Evolutionary conservation across 2,329 filamentous ascomycete genomes (phyloP).

Genomic region (Lachnellula suecica): DNA sequence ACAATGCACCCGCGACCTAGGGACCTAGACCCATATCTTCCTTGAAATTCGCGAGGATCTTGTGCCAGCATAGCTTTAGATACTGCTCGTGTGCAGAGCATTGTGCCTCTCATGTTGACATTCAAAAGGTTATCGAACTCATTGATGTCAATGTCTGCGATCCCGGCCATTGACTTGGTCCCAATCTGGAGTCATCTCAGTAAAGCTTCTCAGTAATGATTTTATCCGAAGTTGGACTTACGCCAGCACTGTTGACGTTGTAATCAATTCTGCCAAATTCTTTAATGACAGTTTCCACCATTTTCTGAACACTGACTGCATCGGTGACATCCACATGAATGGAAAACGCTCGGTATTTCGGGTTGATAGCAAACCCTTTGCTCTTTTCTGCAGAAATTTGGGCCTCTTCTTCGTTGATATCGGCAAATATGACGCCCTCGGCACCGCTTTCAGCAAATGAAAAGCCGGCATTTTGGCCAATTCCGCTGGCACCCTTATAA

Average conservation of each 20-base stretch:
- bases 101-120: slow-evolving; percentile 34
- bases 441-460: slow-evolving; percentile 2
- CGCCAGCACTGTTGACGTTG: slow-evolving; percentile 50
- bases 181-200: background rate
- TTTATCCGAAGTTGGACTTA: background rate
- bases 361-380: slow-evolving; percentile 26
- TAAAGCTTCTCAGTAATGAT: background rate
- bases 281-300: slow-evolving; percentile 36
- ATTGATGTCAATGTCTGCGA: slow-evolving; percentile 21
- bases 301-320: slow-evolving; percentile 20
- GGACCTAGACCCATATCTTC: slow-evolving; percentile 5
- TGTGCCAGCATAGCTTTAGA: slow-evolving; percentile 18
- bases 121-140: slow-evolving; percentile 30
- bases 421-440: slow-evolving; percentile 26
- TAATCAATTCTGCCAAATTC: slow-evolving; percentile 52
- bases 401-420: slow-evolving; percentile 22
- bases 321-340: slow-evolving; percentile 29
- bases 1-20: slow-evolving; percentile 27
- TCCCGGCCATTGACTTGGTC: slow-evolving; percentile 7
- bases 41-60: slow-evolving; percentile 7
- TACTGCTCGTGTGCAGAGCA: slow-evolving; percentile 34
- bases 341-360: slow-evolving; percentile 23
- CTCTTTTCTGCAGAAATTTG: slow-evolving; percentile 25
- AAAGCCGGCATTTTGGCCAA: background rate
- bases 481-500: background rate